Conservation (phyloP, 2,329 filamentous ascomycete species). For the Penicillium sp. region DNA sequence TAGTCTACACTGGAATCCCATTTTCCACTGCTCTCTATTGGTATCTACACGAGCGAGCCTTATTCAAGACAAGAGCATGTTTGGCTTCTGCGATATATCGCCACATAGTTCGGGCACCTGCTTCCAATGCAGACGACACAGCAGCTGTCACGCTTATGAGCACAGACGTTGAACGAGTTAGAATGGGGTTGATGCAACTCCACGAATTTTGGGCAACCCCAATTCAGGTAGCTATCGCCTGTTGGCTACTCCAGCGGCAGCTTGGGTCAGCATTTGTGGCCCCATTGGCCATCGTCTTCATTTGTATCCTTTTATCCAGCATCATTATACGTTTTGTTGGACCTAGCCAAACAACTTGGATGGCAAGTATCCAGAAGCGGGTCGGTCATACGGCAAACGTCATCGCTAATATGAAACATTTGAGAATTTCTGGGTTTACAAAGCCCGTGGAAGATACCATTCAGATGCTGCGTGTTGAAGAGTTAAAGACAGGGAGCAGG, state of each 20-base stretch:
- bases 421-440: not conserved
- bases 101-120: conserved; percentile 26
- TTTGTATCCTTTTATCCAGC: not conserved
- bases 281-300: conserved; percentile 22
- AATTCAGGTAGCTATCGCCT: conserved; percentile 15
- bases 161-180: conserved; percentile 33
- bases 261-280: conserved; percentile 24
- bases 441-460: not conserved
- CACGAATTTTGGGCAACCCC: conserved; percentile 28
- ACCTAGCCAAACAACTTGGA: not conserved
- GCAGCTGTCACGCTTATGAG: conserved; percentile 35
- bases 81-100: conserved; percentile 31
- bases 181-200: conserved; percentile 19
- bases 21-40: conserved; percentile 24
- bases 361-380: not conserved
- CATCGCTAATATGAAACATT: not conserved
- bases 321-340: not conserved
- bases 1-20: conserved; percentile 47
- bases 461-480: not conserved
- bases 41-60: conserved; percentile 6
- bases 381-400: not conserved
- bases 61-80: conserved; percentile 5
- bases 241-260: conserved; percentile 20
- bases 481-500: not conserved
- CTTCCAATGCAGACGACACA: conserved; percentile 12